Evolutionary conservation across 2,329 filamentous ascomycete species (phyloP).

Genomic region (Talaromyces sp.): DNA sequence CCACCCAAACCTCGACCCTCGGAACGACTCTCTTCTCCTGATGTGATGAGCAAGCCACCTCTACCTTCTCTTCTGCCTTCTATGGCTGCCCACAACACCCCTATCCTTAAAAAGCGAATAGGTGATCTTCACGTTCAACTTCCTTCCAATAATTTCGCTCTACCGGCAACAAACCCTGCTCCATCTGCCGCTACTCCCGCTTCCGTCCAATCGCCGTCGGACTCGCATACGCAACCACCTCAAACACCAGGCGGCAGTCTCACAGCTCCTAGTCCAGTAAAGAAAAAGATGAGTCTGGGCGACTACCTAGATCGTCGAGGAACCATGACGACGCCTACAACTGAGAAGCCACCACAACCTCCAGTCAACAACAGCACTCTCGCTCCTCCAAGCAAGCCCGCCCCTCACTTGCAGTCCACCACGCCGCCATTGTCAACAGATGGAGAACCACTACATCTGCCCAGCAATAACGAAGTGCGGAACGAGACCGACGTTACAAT

Average conservation of each 20-base stretch:
- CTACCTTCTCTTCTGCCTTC: constrained; percentile 35
- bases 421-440: constrained; percentile 15
- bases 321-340: constrained; percentile 35
- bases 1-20: constrained; percentile 15
- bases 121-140: constrained; percentile 25
- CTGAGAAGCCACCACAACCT: constrained; percentile 35
- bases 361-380: constrained; percentile 22
- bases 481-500: constrained; percentile 24
- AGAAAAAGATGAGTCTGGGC: constrained; percentile 49
- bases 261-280: constrained; percentile 43
- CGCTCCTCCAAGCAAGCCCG: constrained; percentile 22
- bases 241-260: constrained; percentile 24
- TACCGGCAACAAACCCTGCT: constrained; percentile 24
- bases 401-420: constrained; percentile 13
- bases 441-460: constrained; percentile 4
- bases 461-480: constrained; percentile 16
- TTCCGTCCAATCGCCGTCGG: constrained; percentile 25
- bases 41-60: constrained; percentile 13
- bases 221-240: constrained; percentile 20
- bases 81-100: constrained; percentile 33
- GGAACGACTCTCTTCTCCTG: constrained; percentile 1
- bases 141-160: constrained; percentile 18
- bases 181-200: constrained; percentile 25
- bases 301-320: constrained; percentile 45
- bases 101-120: constrained; percentile 21